phyloP scores from a whole-genome alignment of 305 asterid species.

The Fraxinus xanthoxyloides region DNA sequence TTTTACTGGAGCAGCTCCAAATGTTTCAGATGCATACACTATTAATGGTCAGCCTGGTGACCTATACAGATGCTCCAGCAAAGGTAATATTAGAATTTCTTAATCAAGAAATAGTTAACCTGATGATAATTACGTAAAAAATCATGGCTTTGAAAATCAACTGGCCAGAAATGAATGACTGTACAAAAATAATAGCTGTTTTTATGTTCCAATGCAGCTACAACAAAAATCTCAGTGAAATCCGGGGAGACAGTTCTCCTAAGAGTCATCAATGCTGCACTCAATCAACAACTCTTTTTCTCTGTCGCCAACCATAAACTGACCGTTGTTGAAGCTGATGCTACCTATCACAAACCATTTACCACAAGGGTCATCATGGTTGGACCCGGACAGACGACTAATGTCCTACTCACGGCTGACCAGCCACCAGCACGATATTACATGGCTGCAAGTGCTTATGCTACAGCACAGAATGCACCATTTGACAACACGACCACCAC shows the following conservation, averaged over 20 bases:
- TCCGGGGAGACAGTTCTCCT: conserved; percentile 48
- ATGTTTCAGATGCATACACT: conserved; percentile 48
- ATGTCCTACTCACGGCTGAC: conserved; percentile 50
- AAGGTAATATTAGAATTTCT: conserved; percentile 22
- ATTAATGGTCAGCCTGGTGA: conserved; percentile 57
- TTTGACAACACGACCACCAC: conserved; percentile 56
- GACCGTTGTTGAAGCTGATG: conserved; percentile 48
- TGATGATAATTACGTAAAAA: not conserved
- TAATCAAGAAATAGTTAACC: not conserved
- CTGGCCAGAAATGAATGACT: not conserved
- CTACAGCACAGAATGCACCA: conserved; percentile 33
- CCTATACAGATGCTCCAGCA: conserved; percentile 46
- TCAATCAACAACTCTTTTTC: conserved; percentile 56
- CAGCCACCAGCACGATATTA: conserved; percentile 42
- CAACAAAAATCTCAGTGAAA: conserved; percentile 35
- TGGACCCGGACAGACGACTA: conserved; percentile 55
- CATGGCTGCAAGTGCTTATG: conserved; percentile 48
- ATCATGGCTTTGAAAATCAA: not conserved
- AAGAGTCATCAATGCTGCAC: conserved; percentile 59
- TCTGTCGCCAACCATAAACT: conserved; percentile 48
- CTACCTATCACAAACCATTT: conserved; percentile 41
- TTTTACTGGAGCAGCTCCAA: conserved; percentile 45
- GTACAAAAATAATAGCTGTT: not conserved
- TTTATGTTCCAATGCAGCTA: conserved; percentile 27
- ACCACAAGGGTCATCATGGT: conserved; percentile 39